Percentiles rank a stretch among this genome's conserved stretches.
phyloP scores from a whole-genome alignment of 768 basidiomycete genomes.

The Boletus eberwhitei region DNA sequence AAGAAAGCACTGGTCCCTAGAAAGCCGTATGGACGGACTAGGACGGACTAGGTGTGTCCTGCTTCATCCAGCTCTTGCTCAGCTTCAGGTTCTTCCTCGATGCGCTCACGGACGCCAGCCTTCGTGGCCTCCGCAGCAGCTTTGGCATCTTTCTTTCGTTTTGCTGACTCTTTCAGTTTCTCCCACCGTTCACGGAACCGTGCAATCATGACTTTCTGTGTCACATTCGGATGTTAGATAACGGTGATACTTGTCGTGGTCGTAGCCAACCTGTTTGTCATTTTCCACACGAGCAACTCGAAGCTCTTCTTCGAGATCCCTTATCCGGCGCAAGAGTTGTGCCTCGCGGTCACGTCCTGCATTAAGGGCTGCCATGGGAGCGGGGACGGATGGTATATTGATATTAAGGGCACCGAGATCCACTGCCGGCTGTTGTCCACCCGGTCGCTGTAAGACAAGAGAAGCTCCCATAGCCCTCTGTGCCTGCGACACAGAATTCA shows the following conservation, averaged over 20 bases:
- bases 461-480: slow-evolving; percentile 78
- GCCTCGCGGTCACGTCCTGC: slow-evolving; percentile 57
- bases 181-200: slow-evolving; percentile 88
- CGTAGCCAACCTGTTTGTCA: slow-evolving; percentile 68
- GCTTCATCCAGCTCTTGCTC: slow-evolving; percentile 56
- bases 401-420: slow-evolving; percentile 60
- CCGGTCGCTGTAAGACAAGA: slow-evolving; percentile 46
- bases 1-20: slow-evolving; percentile 1
- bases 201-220: slow-evolving; percentile 76
- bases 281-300: slow-evolving; percentile 63
- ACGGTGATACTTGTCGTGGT: not conserved
- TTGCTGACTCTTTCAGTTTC: slow-evolving; percentile 84
- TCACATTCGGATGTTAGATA: slow-evolving; percentile 14
- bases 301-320: slow-evolving; percentile 81
- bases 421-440: slow-evolving; percentile 35
- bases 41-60: not conserved
- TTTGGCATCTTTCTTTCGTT: slow-evolving; percentile 77
- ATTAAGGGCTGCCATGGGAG: slow-evolving; percentile 48
- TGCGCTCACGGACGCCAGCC: slow-evolving; percentile 56
- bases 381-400: slow-evolving; percentile 46
- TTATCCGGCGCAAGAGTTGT: slow-evolving; percentile 46
- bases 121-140: slow-evolving; percentile 46
- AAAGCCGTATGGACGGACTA: not conserved
- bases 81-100: slow-evolving; percentile 61
- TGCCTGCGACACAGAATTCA: slow-evolving; percentile 44